Evolutionary conservation across 2,329 filamentous ascomycete genomes (phyloP).

Genomic region (Phoma herbarum): DNA sequence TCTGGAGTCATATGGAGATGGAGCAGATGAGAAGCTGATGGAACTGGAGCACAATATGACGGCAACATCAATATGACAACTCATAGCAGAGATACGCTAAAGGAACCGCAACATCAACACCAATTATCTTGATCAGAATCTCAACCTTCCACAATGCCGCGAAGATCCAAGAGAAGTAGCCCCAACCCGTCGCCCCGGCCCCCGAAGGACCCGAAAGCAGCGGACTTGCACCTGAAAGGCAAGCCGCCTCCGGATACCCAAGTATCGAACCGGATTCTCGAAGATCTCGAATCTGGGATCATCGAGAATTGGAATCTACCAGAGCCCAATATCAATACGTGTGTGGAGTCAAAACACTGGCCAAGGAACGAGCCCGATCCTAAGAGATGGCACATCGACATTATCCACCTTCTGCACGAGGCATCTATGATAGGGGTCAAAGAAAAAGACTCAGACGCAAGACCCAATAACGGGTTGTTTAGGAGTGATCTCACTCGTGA

Average conservation of each 20-base stretch:
- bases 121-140: not conserved
- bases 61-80: not conserved
- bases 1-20: not conserved
- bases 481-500: not conserved
- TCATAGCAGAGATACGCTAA: not conserved
- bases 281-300: constrained; percentile 3
- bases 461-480: constrained; percentile 2
- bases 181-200: not conserved
- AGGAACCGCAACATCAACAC: not conserved
- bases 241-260: not conserved
- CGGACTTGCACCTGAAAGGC: not conserved
- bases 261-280: not conserved
- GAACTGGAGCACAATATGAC: not conserved
- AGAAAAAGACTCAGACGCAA: not conserved
- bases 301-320: constrained; percentile 10
- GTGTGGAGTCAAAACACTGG: constrained; percentile 2
- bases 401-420: constrained; percentile 9
- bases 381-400: constrained; percentile 8
- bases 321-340: not conserved
- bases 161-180: not conserved
- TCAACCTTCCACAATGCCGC: not conserved
- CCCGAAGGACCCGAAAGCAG: not conserved
- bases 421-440: constrained; percentile 7
- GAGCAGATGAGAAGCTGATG: not conserved
- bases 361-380: constrained; percentile 4